Percentiles rank a stretch among this genome's conserved stretches.
phyloP scores from a whole-genome alignment of 1,284 basidiomycete genomes.

The Malassezia caprae region DNA sequence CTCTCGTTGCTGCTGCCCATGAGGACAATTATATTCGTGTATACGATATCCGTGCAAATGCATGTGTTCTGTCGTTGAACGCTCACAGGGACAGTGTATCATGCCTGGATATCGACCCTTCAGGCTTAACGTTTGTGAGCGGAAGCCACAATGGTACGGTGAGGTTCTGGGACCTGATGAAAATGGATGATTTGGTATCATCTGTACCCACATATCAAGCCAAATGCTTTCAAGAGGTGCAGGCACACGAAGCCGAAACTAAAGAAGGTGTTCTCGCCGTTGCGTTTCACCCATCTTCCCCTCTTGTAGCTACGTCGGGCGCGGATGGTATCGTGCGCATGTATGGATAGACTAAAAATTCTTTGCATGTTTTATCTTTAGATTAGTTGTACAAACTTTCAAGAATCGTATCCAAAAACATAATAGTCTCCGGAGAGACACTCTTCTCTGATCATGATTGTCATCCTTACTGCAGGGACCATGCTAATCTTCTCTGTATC shows the following conservation, averaged over 20 bases:
- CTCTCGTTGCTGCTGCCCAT: conserved; percentile 75
- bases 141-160: conserved; percentile 87
- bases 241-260: conserved; percentile 66
- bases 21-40: conserved; percentile 88
- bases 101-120: conserved; percentile 73
- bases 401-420: conserved; percentile 11
- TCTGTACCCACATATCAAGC: conserved; percentile 24
- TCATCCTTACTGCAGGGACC: conserved; percentile 49
- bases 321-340: conserved; percentile 90
- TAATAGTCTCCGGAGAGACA: conserved; percentile 21
- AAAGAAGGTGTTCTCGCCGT: conserved; percentile 82
- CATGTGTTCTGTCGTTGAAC: conserved; percentile 73
- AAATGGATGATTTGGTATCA: background rate
- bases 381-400: too few species aligned
- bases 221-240: conserved; percentile 76
- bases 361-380: background rate
- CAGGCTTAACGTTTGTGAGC: conserved; percentile 75
- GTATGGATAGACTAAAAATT: conserved; percentile 47
- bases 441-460: conserved; percentile 28
- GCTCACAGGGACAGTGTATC: conserved; percentile 87
- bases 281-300: conserved; percentile 70
- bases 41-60: conserved; percentile 72
- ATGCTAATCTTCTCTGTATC: conserved; percentile 50
- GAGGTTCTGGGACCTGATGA: conserved; percentile 86
- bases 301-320: conserved; percentile 81